phyloP scores from a whole-genome alignment of 73 alveolate species.

The Symbiodinium natans region DNA sequence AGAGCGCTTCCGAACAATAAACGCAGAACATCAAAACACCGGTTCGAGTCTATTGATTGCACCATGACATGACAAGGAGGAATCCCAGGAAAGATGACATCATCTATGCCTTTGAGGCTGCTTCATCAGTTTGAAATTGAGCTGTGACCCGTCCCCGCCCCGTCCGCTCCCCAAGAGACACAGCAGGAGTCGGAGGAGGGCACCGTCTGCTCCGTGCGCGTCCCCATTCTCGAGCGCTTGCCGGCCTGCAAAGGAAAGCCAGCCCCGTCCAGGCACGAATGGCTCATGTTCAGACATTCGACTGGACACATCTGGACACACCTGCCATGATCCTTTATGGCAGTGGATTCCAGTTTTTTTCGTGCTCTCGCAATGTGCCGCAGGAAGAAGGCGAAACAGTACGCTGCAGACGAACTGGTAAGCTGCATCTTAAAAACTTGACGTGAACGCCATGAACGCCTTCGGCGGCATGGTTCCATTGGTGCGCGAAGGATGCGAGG shows the following conservation, averaged over 20 bases:
- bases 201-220: not conserved
- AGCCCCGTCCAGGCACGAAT: not conserved
- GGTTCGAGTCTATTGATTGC: too few relatives aligned
- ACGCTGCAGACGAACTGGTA: not conserved
- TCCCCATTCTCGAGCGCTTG: not conserved
- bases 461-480: not conserved
- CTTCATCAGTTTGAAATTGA: not conserved
- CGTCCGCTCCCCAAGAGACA: too few relatives aligned
- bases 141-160: not conserved
- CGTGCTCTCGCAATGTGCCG: too few relatives aligned
- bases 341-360: too few relatives aligned
- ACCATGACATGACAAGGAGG: not conserved
- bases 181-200: not conserved
- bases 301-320: too few relatives aligned
- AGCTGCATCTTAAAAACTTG: not conserved
- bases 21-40: too few relatives aligned
- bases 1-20: too few relatives aligned
- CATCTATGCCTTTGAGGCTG: not conserved
- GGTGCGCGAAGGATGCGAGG: too few relatives aligned
- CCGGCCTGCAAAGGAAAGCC: constrained; percentile 15
- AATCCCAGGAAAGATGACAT: not conserved
- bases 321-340: too few relatives aligned
- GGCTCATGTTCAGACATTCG: not conserved
- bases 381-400: not conserved
- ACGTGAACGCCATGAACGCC: not conserved